Evolutionary conservation across 1,284 basidiomycete species (phyloP).

Genomic region (Malassezia furfur): DNA sequence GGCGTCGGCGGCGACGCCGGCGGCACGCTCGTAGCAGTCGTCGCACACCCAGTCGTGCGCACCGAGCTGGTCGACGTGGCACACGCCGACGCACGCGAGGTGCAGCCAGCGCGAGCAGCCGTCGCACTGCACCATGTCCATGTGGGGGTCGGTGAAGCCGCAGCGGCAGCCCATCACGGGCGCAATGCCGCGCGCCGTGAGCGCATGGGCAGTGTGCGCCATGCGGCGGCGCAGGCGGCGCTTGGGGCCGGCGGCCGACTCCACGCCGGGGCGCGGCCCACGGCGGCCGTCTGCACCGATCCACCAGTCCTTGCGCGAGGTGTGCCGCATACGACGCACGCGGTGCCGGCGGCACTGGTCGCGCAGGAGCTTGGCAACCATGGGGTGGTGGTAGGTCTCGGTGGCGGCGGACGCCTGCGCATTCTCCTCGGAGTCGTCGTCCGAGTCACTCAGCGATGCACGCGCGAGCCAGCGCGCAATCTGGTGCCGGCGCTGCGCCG

Average conservation of each 20-base stretch:
- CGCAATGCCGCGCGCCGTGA: constrained; percentile 8
- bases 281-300: constrained; percentile 12
- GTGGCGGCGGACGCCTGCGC: not conserved
- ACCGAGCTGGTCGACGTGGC: constrained; percentile 14
- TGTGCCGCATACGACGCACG: not conserved
- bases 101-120: constrained; percentile 16
- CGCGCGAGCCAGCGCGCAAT: not conserved
- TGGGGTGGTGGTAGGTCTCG: constrained; percentile 8
- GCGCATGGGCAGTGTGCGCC: constrained; percentile 3
- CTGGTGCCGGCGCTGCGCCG: not conserved
- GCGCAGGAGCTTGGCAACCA: constrained; percentile 16
- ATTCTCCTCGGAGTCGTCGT: not conserved
- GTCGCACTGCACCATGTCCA: constrained; percentile 20
- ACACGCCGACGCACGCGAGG: constrained; percentile 14
- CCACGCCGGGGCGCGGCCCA: not conserved
- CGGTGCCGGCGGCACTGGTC: constrained; percentile 4
- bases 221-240: constrained; percentile 2
- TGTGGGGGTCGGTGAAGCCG: constrained; percentile 16
- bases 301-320: constrained; percentile 7
- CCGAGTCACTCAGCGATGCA: not conserved
- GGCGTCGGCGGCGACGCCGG: not conserved
- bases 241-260: not conserved
- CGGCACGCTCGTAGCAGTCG: constrained; percentile 14
- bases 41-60: constrained; percentile 16
- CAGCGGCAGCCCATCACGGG: constrained; percentile 16